Base-by-base conservation (phyloP, 305 asterid species). In the Fraxinus nigra region DNA sequence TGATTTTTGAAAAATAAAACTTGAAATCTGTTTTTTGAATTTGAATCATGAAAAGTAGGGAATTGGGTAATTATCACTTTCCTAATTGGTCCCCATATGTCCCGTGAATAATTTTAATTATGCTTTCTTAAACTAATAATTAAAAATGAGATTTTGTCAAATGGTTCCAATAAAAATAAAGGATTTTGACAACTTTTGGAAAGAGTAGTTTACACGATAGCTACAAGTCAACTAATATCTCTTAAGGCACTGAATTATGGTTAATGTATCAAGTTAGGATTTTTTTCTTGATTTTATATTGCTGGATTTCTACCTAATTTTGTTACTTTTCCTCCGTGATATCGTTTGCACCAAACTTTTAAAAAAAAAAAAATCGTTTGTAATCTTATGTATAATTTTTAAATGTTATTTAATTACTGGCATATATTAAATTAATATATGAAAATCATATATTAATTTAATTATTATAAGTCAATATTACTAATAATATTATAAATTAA, bases 281-380 rank as follows among this genome's bases (percentile, higher is more conserved):
- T 67, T 73, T 67, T 65, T 32, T 37, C 76, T 2, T 81, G 69
- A 73, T 63, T 70, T 43, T 69, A 72, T 75, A 61, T 26, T 61
- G 67, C 81, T 82, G 86, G 80, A 74, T 79, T 84, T 83, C 80
- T 35, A 87, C 90, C 92, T 87, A 87, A 89, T 76, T 86, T 81
- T 65, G 38, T 35, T 79, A 67, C n/a, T 32, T 73, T 83, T 46
- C 56, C 18, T 46, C 18, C 18, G 18, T 46, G 18, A 46, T 46
- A 46, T 14, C 59, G 20, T n/a, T 14, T 48, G 59, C 59, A 14
- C 7, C n/a, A 43, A 43, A 43, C 54, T 43, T 3, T 0, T 3
- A 11, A 43, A 37, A 1, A 37, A 37, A 11, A 10, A 40, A 43
- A 43, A 13, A 2, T 43, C n/a, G 5, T 43, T 43, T 3, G 54